Evolutionary conservation across 2,329 filamentous ascomycete species (phyloP), one percentile per base, ranked within the genome.

Genomic region (Pseudogymnoascus sp.): DNA sequence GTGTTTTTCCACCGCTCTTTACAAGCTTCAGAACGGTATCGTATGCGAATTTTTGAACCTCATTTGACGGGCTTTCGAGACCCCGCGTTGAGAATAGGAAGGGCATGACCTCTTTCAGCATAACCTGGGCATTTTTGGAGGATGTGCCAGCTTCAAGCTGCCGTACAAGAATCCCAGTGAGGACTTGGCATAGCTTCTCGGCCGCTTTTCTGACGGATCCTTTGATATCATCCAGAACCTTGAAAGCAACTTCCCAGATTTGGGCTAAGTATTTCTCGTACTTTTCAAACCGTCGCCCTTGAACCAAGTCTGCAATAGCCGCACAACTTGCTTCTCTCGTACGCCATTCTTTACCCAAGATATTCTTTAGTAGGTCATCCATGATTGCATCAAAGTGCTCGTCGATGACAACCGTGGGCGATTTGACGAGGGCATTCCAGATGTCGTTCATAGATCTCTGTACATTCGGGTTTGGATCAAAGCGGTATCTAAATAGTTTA

Each of bases 381-480:
- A 99, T 88, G 70, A 99, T 97, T 8, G 85, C 85, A 67, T 96
- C 89, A 71, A 97, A 97, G 74, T 97, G 83, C 17, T 82, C 79
- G 67, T 95, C 87, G 47, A 97, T 84, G 0, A 89, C 90, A 0
- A 83, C 81, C 17, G 85, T 87, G 1, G 91, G 84, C 69, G 97
- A 92, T 72, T 96, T 96, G 62, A 97, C 92, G n/a, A 99, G 78
- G 0, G 93, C 88, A 70, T 90, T 93, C 95, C 95, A 99, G 68
- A 99, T 97, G 67, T 96, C 91, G 64, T 96, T 93, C 95, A 99
- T 99, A 0, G 93, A 96, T 59, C 87, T 83, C 73, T 93, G 91
- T 11, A 97, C 95, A 67, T 96, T 96, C 1, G 87, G 82, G 72
- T 97, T 97, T 0, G 95, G 95, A 74, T 99, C 95, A 66, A 97